Conservation (phyloP, 1,139 yeast genomes). For the Magnusiomyces suaveolens region DNA sequence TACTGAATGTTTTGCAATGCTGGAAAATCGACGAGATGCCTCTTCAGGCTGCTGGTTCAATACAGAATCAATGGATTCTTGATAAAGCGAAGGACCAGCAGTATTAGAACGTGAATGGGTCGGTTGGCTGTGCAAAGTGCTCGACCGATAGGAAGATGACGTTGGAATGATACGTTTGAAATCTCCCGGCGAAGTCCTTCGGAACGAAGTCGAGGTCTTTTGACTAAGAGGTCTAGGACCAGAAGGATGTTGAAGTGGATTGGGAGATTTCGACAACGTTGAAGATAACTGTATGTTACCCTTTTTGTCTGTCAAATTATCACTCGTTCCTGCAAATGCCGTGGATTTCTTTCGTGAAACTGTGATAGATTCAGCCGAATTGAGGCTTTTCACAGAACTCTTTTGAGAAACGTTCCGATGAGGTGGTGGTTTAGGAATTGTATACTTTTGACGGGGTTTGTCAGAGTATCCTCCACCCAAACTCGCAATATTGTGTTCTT, state of each 20-base stretch:
- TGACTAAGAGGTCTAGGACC: not conserved
- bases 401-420: not conserved
- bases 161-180: not conserved
- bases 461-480: not conserved
- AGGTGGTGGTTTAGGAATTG: not conserved
- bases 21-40: not conserved
- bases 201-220: not conserved
- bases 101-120: not conserved
- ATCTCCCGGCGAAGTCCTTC: not conserved
- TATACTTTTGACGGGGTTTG: not conserved
- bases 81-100: not conserved
- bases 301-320: not conserved
- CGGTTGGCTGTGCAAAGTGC: not conserved
- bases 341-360: not conserved
- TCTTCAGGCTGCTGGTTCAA: not conserved
- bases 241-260: not conserved
- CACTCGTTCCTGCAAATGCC: not conserved
- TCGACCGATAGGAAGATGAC: not conserved
- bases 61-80: not conserved
- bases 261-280: not conserved
- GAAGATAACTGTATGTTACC: not conserved
- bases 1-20: not conserved
- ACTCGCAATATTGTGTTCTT: not conserved
- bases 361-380: not conserved
- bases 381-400: not conserved